Evolutionary conservation across 192 early-diverging fungal genomes (phyloP).

Genomic region (Linnemannia zychae): DNA sequence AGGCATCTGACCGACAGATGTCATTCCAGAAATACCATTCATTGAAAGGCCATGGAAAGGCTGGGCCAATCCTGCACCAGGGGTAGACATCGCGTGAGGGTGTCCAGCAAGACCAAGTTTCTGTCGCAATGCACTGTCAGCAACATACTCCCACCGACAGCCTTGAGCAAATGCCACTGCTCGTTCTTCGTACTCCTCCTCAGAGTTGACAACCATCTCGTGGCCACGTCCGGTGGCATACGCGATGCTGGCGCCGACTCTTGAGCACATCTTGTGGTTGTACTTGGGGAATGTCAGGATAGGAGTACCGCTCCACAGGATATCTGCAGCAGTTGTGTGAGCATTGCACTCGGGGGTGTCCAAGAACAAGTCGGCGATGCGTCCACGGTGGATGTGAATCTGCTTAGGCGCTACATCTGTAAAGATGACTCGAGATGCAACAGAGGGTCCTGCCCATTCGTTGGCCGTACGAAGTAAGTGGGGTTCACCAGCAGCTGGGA

Average conservation of each 20-base stretch:
- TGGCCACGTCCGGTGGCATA: constrained; percentile 82
- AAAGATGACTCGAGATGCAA: constrained; percentile 87
- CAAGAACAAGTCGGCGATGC: constrained; percentile 91
- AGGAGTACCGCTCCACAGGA: constrained; percentile 94
- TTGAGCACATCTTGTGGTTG: constrained; percentile 90
- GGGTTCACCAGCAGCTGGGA: constrained; percentile 88
- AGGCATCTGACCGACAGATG: neutral
- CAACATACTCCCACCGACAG: constrained; percentile 61
- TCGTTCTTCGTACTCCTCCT: constrained; percentile 74
- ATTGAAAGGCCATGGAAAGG: neutral
- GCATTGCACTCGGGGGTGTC: constrained; percentile 98
- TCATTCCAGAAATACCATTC: neutral
- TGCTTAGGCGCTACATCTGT: constrained; percentile 90
- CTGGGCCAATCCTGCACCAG: neutral
- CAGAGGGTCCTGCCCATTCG: constrained; percentile 81
- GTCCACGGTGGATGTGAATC: constrained; percentile 91
- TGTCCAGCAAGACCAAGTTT: constrained; percentile 17
- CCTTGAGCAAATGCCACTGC: constrained; percentile 73
- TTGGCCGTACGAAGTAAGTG: constrained; percentile 78
- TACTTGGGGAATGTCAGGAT: constrained; percentile 91
- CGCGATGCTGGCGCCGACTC: constrained; percentile 90
- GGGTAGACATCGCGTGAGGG: neutral
- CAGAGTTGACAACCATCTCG: constrained; percentile 75
- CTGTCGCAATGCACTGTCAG: constrained; percentile 36
- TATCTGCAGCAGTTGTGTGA: constrained; percentile 96